phyloP scores from a whole-genome alignment of 805 yeast species.

The Pichia deserticola region DNA sequence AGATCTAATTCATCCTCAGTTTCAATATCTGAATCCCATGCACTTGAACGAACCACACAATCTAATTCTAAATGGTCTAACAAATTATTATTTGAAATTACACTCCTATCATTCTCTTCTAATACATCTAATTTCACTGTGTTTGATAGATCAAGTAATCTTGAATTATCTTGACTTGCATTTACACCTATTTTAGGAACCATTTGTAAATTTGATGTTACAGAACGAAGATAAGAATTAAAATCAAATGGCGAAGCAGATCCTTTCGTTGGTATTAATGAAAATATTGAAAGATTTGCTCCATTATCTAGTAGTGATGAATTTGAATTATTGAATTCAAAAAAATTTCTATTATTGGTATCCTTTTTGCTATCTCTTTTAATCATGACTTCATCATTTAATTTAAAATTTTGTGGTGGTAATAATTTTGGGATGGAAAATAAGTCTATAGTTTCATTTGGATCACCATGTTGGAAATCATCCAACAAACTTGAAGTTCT shows the following conservation, averaged over 20 bases:
- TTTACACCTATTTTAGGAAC: constrained; percentile 3
- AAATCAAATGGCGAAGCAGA: constrained; percentile 17
- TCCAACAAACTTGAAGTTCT: constrained; percentile 15
- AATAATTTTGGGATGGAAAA: background rate
- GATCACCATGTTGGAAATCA: constrained; percentile 24
- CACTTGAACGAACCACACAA: constrained; percentile 14
- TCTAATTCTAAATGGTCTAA: constrained; percentile 11
- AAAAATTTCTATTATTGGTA: background rate
- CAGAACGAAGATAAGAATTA: constrained; percentile 20
- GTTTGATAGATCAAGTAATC: constrained; percentile 3
- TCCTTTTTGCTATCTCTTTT: background rate
- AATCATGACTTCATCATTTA: background rate
- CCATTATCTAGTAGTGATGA: background rate
- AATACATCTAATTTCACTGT: constrained; percentile 4
- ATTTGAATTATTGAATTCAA: constrained; percentile 5
- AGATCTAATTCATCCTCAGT: constrained; percentile 19
- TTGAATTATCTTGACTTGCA: constrained; percentile 7
- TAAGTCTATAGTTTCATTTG: background rate
- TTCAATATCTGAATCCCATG: constrained; percentile 12
- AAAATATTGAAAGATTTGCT: constrained; percentile 1
- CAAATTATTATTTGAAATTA: background rate
- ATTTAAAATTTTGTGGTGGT: background rate
- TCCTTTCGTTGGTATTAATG: background rate
- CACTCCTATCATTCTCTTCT: constrained; percentile 1
- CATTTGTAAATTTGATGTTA: constrained; percentile 15